Conservation (phyloP, 169 alveolate genomes). For the Eimeria maxima region DNA sequence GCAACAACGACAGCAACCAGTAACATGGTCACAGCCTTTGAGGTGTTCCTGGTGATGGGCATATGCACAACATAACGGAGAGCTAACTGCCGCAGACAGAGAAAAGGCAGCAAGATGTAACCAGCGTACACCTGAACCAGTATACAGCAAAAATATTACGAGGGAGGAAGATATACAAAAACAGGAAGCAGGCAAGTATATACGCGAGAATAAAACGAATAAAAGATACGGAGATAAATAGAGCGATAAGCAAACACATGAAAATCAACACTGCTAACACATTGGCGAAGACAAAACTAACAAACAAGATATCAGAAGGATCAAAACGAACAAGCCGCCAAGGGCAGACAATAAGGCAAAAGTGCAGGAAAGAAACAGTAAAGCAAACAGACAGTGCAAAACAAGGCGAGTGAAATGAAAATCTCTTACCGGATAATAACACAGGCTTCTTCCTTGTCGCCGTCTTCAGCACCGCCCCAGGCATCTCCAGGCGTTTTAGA, state of each 20-base stretch:
- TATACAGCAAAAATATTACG: no score
- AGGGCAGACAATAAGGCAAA: background rate
- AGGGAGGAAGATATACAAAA: no score
- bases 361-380: background rate
- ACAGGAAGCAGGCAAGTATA: no score
- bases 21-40: background rate
- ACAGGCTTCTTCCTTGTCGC: conserved; percentile 84
- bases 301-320: background rate
- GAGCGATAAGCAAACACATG: no score
- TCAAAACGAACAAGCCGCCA: background rate
- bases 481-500: conserved; percentile 93
- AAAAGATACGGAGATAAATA: no score
- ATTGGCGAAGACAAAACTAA: background rate
- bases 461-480: conserved; percentile 94
- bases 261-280: no score
- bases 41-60: no score
- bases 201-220: no score
- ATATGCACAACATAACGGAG: background rate
- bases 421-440: conserved; percentile 66
- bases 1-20: conserved; percentile 60
- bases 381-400: background rate
- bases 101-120: no score
- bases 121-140: no score
- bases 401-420: no score
- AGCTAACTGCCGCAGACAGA: background rate